Base-by-base conservation (phyloP, 192 early-diverging fungal species). In the Helicostylum pulchrum region DNA sequence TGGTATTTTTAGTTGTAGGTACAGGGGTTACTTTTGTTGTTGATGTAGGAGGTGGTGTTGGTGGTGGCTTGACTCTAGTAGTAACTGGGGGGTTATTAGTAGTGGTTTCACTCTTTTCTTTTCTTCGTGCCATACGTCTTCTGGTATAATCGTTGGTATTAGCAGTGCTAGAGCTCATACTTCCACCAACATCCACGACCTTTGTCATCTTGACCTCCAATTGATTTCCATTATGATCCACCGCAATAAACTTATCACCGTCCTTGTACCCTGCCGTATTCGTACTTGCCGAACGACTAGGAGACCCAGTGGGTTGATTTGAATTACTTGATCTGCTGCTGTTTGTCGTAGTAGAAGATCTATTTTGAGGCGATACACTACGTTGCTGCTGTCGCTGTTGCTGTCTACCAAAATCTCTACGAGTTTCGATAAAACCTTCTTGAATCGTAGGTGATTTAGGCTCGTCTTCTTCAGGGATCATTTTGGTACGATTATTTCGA, bases 121-220 rank as follows among this genome's bases (percentile, higher is more conserved):
- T 59, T 19, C 57, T 39, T 59, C 43, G 42, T 21, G 57, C 57
- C 21, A 59, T 23, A 44, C 57, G 57, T 59, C 57, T 39, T 6
- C 43, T 43, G 19, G 57, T 59, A 59, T 59, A 59, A n/a, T 59
- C 43, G 23, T 59, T 59, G 19, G 20, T 59, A 4, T 20, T 45
- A 17, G 12, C 17, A 17, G 46, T 17, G 3, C 20, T 59, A 23
- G 32, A 15, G 12, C 12, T 36, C 39, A 59, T 59, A 7, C 45
- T 36, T 39, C 36, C 6, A 9, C 36, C 36, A 39, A 10, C 43
- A 23, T 5, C 42, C 21, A 36, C 11, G 21, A 59, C 57, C 12
- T 20, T 39, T 59, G 42, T 73, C 71, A 73, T 73, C 20, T 67
- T 63, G 49, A 73, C 71, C 34, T 73, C 65, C 21, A 73, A 23